Evolutionary conservation across 352 stramenopile species (phyloP), one percentile per base, ranked within the genome.

Genomic region (Phytophthora colocasiae): DNA sequence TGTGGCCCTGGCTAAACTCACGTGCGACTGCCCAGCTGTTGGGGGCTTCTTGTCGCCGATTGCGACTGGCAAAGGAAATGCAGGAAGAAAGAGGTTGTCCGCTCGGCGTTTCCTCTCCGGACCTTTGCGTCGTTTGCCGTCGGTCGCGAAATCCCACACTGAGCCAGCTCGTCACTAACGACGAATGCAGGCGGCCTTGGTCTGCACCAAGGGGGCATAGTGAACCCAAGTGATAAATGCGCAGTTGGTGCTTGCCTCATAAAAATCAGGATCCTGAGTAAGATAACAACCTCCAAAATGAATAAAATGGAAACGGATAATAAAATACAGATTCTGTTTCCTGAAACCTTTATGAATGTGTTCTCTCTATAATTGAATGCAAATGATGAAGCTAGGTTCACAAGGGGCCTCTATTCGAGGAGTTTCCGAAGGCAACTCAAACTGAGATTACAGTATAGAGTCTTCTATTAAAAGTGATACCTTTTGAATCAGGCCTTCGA

Each of bases 1-100:
- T 43, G 17, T 26, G 41, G 41, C 31, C 57, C 67, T 71, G 63
- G 59, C 55, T 65, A 57, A 49, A 47, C 67, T 19, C 66, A 59
- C 62, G 62, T 66, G 56, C 65, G 70, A 71, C 64, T 63, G 46
- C 17, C 60, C 70, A 72, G 65, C 65, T 78, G 66, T 58, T 46
- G 11, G 58, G 9, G 34, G 51, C 22, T 26, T 69, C 55, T 69
- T 73, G 71, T 77, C 69, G 65, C 64, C 49, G 50, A 67, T 77
- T 57, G 67, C 54, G 58, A 70, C 58, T 71, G 52, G 53, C 31
- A 60, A 36, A 36, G 31, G 31, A 36, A 36, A 64, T 32, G 53
- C 41, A 17, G 39, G 53, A 34, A 55, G 53, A 44, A 40, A 11
- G 22, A 11, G 15, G 52, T 69, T 56, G 67, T 75, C 63, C 46